These are phyloP conservation scores for Fusarium sp. DNA, from an alignment of 2,329 filamentous ascomycete species.

Conservation along the genomic window DNA sequence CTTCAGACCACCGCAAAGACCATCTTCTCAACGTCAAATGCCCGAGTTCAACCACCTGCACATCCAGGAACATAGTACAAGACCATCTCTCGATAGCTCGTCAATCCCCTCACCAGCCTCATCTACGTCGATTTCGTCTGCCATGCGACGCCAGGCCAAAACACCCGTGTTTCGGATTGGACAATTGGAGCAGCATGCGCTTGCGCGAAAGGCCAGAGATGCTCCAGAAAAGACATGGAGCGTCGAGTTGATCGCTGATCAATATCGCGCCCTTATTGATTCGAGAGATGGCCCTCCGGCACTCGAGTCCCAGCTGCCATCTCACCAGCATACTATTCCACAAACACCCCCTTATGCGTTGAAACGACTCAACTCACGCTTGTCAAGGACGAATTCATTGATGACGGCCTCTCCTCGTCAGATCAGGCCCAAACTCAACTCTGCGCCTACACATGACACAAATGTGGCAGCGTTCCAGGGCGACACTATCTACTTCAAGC, in stretches of 20 bases:
- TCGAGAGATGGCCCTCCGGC: slow-evolving; percentile 48
- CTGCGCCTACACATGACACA: slow-evolving; percentile 55
- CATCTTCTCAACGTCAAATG: slow-evolving; percentile 33
- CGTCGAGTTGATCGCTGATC: slow-evolving; percentile 60
- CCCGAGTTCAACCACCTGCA: slow-evolving; percentile 42
- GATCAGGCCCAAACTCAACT: slow-evolving; percentile 34
- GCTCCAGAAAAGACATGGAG: slow-evolving; percentile 50
- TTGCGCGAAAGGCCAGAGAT: slow-evolving; percentile 34
- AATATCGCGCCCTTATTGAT: slow-evolving; percentile 59
- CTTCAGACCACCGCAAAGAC: slow-evolving; percentile 24
- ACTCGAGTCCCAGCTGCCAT: slow-evolving; percentile 45
- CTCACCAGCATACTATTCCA: slow-evolving; percentile 22
- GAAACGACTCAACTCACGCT: slow-evolving; percentile 15
- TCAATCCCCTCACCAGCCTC: slow-evolving; percentile 50
- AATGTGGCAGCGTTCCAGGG: slow-evolving; percentile 59
- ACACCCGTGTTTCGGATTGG: slow-evolving; percentile 61
- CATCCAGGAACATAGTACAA: slow-evolving; percentile 29
- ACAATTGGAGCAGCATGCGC: slow-evolving; percentile 54
- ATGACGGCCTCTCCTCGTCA: slow-evolving; percentile 38
- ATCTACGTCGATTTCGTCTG: slow-evolving; percentile 43
- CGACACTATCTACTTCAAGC: slow-evolving; percentile 58
- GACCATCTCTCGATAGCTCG: slow-evolving; percentile 42
- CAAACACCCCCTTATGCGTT: slow-evolving; percentile 26
- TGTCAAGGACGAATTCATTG: slow-evolving; percentile 28
- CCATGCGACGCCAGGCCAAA: slow-evolving; percentile 58